Conservation (phyloP, 495 filamentous ascomycete species). For the Opeltia flavorubescens region DNA sequence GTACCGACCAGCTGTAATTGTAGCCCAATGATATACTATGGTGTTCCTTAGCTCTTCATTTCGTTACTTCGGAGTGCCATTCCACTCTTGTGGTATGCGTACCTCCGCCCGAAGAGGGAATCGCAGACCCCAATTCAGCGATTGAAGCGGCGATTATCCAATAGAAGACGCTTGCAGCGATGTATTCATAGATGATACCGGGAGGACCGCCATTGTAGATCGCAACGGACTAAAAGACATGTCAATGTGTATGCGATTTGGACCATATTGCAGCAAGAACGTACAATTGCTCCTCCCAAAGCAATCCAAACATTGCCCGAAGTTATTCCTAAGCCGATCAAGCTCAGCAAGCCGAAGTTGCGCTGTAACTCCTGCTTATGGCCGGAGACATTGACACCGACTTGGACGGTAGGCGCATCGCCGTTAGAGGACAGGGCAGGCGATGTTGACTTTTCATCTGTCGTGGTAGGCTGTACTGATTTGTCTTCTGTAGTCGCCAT, state of each 20-base stretch:
- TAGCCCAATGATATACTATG: constrained; percentile 72
- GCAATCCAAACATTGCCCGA: constrained; percentile 43
- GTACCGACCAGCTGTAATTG: constrained; percentile 55
- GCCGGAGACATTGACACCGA: constrained; percentile 34
- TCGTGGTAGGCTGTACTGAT: neutral
- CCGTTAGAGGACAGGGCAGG: neutral
- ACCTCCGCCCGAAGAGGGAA: constrained; percentile 60
- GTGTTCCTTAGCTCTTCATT: neutral
- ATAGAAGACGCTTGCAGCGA: constrained; percentile 28
- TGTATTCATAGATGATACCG: constrained; percentile 27
- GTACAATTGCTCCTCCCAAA: constrained; percentile 37
- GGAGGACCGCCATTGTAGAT: constrained; percentile 25
- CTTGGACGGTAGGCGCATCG: neutral
- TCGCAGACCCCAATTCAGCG: constrained; percentile 62
- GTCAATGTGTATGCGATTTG: constrained; percentile 13
- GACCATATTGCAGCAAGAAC: constrained; percentile 19
- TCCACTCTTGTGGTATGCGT: neutral
- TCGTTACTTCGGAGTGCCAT: neutral
- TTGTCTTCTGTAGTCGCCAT: neutral
- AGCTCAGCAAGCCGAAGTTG: constrained; percentile 37
- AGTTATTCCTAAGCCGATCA: constrained; percentile 37
- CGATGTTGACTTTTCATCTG: neutral
- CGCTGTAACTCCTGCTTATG: constrained; percentile 41
- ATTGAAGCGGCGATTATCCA: constrained; percentile 43
- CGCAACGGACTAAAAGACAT: constrained; percentile 10